phyloP scores from a whole-genome alignment of 805 yeast species.

The Wickerhamiella qilinensis region DNA sequence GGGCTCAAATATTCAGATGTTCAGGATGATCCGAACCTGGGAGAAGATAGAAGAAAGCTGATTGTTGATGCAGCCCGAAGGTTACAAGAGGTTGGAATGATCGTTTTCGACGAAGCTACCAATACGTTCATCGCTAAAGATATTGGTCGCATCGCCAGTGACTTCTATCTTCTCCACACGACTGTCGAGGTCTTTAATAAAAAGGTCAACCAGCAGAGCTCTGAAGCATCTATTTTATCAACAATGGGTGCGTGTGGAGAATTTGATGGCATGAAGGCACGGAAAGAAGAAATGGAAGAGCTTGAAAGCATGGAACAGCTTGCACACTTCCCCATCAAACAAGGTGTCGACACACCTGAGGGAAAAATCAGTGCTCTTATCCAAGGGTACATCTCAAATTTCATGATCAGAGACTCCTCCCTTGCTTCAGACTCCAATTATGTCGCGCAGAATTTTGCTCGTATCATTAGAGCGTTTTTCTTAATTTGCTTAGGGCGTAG shows the following conservation, averaged over 20 bases:
- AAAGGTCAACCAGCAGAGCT: constrained; percentile 65
- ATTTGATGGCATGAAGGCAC: constrained; percentile 73
- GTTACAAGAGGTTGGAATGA: constrained; percentile 82
- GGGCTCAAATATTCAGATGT: constrained; percentile 83
- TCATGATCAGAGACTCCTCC: constrained; percentile 60
- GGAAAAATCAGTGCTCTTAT: constrained; percentile 78
- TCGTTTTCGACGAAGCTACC: constrained; percentile 73
- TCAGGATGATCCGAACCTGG: constrained; percentile 64
- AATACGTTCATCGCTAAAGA: constrained; percentile 73
- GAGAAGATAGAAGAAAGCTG: constrained; percentile 59
- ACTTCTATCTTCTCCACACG: constrained; percentile 71
- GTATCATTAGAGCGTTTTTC: constrained; percentile 85
- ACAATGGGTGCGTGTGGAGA: constrained; percentile 87
- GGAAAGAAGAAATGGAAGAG: constrained; percentile 78
- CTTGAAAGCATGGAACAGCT: constrained; percentile 42
- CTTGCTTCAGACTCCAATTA: constrained; percentile 75
- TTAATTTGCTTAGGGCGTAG: constrained; percentile 72
- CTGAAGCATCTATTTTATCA: constrained; percentile 82
- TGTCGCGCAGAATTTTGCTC: constrained; percentile 87
- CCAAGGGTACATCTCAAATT: constrained; percentile 75
- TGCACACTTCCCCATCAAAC: constrained; percentile 36
- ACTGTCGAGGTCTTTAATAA: constrained; percentile 81
- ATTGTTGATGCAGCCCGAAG: constrained; percentile 65
- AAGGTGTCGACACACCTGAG: constrained; percentile 52
- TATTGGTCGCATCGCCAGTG: constrained; percentile 87